Percentiles rank a stretch among this genome's conserved stretches.
These are phyloP conservation scores for Diophrys sp. DNA, from an alignment of 73 alveolate genomes.

Conservation along the genomic window DNA sequence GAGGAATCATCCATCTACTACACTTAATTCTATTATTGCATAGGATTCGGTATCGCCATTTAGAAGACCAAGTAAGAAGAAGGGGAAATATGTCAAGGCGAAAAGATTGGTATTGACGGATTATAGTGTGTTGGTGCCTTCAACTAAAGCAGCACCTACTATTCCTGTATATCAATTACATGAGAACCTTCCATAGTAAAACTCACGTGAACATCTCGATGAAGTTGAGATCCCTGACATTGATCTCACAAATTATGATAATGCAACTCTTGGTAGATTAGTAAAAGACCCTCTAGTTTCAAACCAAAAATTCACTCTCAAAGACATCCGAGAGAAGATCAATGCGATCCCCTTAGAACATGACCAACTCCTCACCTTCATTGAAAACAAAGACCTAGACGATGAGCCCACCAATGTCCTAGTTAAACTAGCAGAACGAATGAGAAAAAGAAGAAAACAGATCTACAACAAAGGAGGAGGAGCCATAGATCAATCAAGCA, in stretches of 20 bases:
- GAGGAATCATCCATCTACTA: background rate
- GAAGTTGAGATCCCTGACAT: conserved; percentile 72
- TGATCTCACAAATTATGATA: conserved; percentile 48
- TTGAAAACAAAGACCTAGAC: conserved; percentile 24
- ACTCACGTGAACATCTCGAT: conserved; percentile 52
- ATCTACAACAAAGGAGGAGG: no score
- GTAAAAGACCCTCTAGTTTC: conserved; percentile 22
- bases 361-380: conserved; percentile 14
- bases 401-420: conserved; percentile 49
- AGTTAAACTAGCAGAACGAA: conserved; percentile 27
- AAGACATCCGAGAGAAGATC: conserved; percentile 19
- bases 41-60: background rate
- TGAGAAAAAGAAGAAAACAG: conserved; percentile 35
- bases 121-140: conserved; percentile 36
- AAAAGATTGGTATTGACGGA: conserved; percentile 44
- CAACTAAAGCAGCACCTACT: conserved; percentile 36
- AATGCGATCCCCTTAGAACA: conserved; percentile 34
- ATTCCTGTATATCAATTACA: conserved; percentile 49
- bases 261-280: conserved; percentile 34
- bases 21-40: background rate
- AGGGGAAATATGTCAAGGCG: background rate
- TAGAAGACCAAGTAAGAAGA: background rate
- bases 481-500: no score
- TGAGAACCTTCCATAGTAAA: conserved; percentile 51
- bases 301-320: conserved; percentile 15